Evolutionary conservation across 371 early-diverging fungal species (phyloP), one percentile per base, ranked within the genome.

Genomic region (Mucor circinelloides): DNA sequence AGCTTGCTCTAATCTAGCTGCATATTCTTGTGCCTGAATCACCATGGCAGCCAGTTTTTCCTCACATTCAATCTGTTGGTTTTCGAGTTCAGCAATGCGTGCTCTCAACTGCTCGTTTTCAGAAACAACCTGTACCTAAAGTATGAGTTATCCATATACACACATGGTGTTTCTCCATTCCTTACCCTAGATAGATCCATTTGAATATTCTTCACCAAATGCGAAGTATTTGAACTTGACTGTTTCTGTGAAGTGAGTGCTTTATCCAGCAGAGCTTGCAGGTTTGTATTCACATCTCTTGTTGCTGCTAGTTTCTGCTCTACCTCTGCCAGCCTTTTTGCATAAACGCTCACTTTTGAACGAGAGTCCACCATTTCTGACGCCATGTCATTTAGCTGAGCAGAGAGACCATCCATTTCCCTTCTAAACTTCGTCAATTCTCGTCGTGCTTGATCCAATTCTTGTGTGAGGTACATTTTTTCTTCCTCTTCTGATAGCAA

Each of bases 381-480:
- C 0, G 87, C 86, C 82, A 89, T 89, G 58, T 89, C 88, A 32
- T 85, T 84, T 67, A 89, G 73, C 46, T 89, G 90, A 31, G 81
- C 87, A 13, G 87, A 83, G 0, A 89, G 66, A 17, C 83, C 85
- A 40, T 89, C 90, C 75, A 89, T 76, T 67, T 89, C 90, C 57
- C 79, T 85, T 54, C 88, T 82, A 68, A 88, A 89, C 31, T 84
- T 72, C 27, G 78, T 77, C 30, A 89, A 68, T 65, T 88, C 88
- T 55, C 80, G 75, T 57, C 86, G 75, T 31, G 88, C 88, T 13
- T 82, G 82, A 34, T 87, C 86, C n/a, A 89, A 64, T 64, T 89
- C 88, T 27, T 82, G 77, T 58, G 84, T 83, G 6, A 89, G 72
- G 48, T 83, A 81, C 21, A 83, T 74, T 17, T 79, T 83, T 50